Percentiles rank a stretch among this genome's conserved stretches.
Conservation (phyloP, 1,139 yeast genomes). For the Kodamaea anthophila region DNA sequence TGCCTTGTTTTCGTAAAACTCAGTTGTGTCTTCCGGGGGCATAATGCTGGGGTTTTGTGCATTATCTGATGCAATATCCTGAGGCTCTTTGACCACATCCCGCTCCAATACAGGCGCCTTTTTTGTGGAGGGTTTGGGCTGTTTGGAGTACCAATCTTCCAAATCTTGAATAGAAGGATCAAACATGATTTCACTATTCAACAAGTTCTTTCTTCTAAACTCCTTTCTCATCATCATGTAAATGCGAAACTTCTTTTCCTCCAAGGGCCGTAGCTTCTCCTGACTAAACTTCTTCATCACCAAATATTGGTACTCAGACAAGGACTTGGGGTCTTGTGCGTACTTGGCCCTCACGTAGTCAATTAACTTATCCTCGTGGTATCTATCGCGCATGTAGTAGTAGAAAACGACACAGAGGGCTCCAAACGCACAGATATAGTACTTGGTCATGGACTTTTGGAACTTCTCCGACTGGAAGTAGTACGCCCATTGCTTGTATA, state of each 20-base stretch:
- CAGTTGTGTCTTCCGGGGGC: constrained; percentile 76
- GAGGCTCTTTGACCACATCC: constrained; percentile 8
- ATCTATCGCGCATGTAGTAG: constrained; percentile 62
- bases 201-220: constrained; percentile 40
- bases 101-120: constrained; percentile 15
- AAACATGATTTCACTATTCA: constrained; percentile 39
- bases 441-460: constrained; percentile 36
- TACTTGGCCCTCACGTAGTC: constrained; percentile 39
- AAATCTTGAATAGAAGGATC: constrained; percentile 49
- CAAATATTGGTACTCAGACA: constrained; percentile 58
- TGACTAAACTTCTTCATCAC: constrained; percentile 50
- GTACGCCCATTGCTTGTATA: constrained; percentile 35
- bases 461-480: constrained; percentile 34
- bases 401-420: constrained; percentile 54
- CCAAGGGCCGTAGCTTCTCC: constrained; percentile 51
- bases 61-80: constrained; percentile 20
- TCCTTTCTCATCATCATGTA: constrained; percentile 51
- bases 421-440: constrained; percentile 53
- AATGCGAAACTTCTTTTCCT: constrained; percentile 45
- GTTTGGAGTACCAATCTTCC: constrained; percentile 41
- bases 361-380: constrained; percentile 59
- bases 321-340: constrained; percentile 28
- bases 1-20: constrained; percentile 75
- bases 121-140: constrained; percentile 20
- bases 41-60: constrained; percentile 40